These are phyloP conservation scores for Galerina sulciceps DNA, from an alignment of 768 basidiomycete species.

Conservation along the genomic window DNA sequence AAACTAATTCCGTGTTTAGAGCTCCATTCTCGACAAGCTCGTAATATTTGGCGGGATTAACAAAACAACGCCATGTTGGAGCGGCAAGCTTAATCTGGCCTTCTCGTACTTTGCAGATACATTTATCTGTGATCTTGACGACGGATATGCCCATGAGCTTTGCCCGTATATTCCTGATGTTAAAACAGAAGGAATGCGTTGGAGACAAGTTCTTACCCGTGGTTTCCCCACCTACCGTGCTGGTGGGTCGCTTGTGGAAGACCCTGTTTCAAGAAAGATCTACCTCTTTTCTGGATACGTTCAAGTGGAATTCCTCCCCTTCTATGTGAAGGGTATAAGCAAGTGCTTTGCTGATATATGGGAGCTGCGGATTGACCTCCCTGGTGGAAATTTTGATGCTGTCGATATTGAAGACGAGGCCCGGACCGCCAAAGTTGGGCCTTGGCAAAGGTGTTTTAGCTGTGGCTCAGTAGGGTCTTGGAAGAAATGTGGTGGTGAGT, in stretches of 20 bases:
- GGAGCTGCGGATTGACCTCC: constrained; percentile 39
- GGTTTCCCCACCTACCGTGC: constrained; percentile 47
- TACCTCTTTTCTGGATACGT: constrained; percentile 46
- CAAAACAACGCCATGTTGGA: constrained; percentile 19
- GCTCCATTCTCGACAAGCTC: constrained; percentile 31
- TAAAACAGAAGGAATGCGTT: constrained; percentile 9
- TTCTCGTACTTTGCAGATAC: constrained; percentile 46
- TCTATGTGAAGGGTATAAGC: constrained; percentile 25
- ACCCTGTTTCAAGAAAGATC: constrained; percentile 37
- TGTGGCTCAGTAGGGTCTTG: constrained; percentile 38
- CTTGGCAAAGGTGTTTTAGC: constrained; percentile 42
- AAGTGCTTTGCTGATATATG: constrained; percentile 39
- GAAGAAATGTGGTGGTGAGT: constrained; percentile 38
- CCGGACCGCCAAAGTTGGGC: constrained; percentile 36
- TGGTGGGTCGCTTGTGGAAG: constrained; percentile 33
- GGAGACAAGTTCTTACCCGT: constrained; percentile 41
- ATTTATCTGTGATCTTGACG: constrained; percentile 29
- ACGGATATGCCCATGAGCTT: not conserved
- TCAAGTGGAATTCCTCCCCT: constrained; percentile 38
- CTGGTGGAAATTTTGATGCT: constrained; percentile 37
- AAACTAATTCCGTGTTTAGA: not conserved
- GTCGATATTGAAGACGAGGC: constrained; percentile 40
- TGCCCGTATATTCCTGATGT: not conserved
- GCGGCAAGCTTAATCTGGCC: constrained; percentile 18
- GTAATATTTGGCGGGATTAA: constrained; percentile 41